phyloP scores from a whole-genome alignment of 768 basidiomycete species.

The Mycena pura region DNA sequence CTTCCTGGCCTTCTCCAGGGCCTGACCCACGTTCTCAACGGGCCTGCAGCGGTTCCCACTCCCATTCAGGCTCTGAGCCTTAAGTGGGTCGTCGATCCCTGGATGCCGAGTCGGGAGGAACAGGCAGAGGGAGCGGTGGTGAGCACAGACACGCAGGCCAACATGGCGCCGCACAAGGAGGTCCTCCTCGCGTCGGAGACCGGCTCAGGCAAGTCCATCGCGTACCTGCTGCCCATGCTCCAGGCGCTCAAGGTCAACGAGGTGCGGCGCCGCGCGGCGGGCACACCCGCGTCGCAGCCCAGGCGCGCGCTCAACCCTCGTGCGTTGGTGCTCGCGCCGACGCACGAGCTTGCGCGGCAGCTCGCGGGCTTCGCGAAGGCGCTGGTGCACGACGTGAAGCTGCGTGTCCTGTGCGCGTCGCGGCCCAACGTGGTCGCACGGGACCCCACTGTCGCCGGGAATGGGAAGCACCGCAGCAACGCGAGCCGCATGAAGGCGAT shows the following conservation, averaged over 20 bases:
- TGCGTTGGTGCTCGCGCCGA: conserved; percentile 83
- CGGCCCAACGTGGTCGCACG: conserved; percentile 54
- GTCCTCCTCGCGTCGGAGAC: conserved; percentile 88
- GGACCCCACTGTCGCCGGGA: conserved; percentile 52
- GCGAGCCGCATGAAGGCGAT: conserved; percentile 20
- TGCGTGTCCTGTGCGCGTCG: conserved; percentile 77
- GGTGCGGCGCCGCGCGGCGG: conserved; percentile 5
- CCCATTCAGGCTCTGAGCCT: conserved; percentile 81
- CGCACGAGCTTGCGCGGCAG: conserved; percentile 89
- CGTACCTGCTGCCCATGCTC: conserved; percentile 85
- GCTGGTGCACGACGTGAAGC: conserved; percentile 75
- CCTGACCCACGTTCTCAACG: conserved; percentile 63
- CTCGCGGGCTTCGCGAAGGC: conserved; percentile 76
- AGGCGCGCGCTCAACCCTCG: conserved; percentile 64
- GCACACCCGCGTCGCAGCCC: conserved; percentile 19
- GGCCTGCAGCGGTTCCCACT: conserved; percentile 61
- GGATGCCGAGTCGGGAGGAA: conserved; percentile 6
- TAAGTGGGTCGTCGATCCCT: conserved; percentile 60
- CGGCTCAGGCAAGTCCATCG: conserved; percentile 91
- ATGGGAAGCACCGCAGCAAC: conserved; percentile 49
- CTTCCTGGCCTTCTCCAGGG: conserved; percentile 67
- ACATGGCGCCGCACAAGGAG: conserved; percentile 41
- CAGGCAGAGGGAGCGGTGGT: background rate
- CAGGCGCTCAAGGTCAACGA: conserved; percentile 68
- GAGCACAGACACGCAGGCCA: conserved; percentile 23